A percentile compares a stretch with the other conserved stretches of the same genome.
Evolutionary conservation across 768 basidiomycete genomes (phyloP).

Genomic region (Pleurotus djamor): DNA sequence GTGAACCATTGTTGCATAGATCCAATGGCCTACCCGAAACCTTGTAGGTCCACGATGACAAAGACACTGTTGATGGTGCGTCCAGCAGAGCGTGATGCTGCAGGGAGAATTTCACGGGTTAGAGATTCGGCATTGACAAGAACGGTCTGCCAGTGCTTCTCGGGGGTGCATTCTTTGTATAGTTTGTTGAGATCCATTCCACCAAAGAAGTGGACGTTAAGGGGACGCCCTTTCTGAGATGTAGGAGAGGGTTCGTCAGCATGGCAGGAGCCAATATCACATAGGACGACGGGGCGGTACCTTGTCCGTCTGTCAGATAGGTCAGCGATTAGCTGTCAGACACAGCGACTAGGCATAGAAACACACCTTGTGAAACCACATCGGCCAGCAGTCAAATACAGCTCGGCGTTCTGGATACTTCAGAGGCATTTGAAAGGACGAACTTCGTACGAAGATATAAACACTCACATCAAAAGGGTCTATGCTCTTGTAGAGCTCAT

Average conservation of each 20-base stretch:
- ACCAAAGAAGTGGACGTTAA: slow-evolving; percentile 67
- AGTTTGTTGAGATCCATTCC: slow-evolving; percentile 56
- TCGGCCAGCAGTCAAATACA: slow-evolving; percentile 75
- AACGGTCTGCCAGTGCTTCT: slow-evolving; percentile 61
- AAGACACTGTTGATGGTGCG: slow-evolving; percentile 47
- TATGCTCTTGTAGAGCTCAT: slow-evolving; percentile 55
- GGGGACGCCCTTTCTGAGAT: slow-evolving; percentile 61
- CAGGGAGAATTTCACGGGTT: slow-evolving; percentile 65
- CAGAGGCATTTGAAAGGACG: background rate
- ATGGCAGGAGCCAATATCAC: too few species aligned
- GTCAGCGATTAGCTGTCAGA: background rate
- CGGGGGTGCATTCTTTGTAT: slow-evolving; percentile 54
- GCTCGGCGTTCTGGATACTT: slow-evolving; percentile 71
- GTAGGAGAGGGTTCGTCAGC: background rate
- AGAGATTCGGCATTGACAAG: slow-evolving; percentile 67
- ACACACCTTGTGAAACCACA: slow-evolving; percentile 73
- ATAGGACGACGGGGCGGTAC: slow-evolving; percentile 21
- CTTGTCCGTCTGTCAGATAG: slow-evolving; percentile 60
- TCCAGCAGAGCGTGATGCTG: slow-evolving; percentile 55
- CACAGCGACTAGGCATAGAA: too few species aligned
- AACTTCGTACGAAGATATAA: background rate
- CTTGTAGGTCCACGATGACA: slow-evolving; percentile 70
- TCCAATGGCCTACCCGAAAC: slow-evolving; percentile 51
- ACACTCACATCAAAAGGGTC: slow-evolving; percentile 70
- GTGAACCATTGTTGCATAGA: background rate